phyloP scores from a whole-genome alignment of 2,329 filamentous ascomycete genomes.

The Rhynchosporium secalis region DNA sequence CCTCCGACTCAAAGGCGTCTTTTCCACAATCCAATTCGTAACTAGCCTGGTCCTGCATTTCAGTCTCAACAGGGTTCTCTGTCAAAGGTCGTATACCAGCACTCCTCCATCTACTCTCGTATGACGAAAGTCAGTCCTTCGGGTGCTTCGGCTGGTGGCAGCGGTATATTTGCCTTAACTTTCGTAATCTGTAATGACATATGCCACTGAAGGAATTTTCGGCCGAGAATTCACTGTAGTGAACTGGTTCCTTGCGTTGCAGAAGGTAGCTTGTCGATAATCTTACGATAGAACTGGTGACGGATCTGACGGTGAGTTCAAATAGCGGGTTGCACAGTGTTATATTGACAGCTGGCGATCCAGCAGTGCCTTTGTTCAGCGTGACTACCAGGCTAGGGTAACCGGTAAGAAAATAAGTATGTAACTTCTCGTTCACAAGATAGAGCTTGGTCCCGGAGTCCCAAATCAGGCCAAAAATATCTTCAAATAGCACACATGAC shows the following conservation, averaged over 20 bases:
- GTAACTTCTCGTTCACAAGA: conserved; percentile 33
- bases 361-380: conserved; percentile 33
- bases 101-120: conserved; percentile 10
- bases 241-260: conserved; percentile 36
- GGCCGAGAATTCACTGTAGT: conserved; percentile 42
- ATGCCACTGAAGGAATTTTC: conserved; percentile 44
- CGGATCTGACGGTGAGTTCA: conserved; percentile 37
- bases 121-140: conserved; percentile 10
- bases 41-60: not conserved
- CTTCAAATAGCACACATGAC: conserved; percentile 41
- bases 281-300: conserved; percentile 36
- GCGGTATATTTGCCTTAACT: conserved; percentile 36
- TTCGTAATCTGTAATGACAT: conserved; percentile 42
- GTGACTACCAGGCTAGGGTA: conserved; percentile 42
- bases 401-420: conserved; percentile 31
- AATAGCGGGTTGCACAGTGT: conserved; percentile 42
- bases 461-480: conserved; percentile 41
- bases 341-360: conserved; percentile 36
- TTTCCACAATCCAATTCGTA: not conserved
- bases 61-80: not conserved
- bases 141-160: not conserved
- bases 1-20: not conserved
- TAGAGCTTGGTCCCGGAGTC: conserved; percentile 41
- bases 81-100: conserved; percentile 10
- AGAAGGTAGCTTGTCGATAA: conserved; percentile 41